phyloP scores from a whole-genome alignment of 306 rosid species.

The Cucurbita maxima region DNA sequence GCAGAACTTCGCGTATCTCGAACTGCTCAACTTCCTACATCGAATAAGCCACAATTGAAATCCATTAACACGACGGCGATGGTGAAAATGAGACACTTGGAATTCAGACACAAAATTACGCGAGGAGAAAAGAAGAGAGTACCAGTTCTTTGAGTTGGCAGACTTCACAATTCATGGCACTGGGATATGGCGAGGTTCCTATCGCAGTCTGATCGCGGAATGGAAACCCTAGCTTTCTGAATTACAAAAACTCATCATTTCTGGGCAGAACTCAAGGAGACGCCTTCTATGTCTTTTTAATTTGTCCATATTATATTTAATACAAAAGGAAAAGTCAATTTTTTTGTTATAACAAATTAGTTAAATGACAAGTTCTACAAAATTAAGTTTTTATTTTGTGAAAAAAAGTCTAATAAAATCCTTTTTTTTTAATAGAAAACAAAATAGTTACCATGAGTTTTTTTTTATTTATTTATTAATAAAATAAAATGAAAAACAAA shows the following conservation, averaged over 20 bases:
- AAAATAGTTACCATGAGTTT: too few species aligned
- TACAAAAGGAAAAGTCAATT: too few species aligned
- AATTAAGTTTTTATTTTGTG: too few species aligned
- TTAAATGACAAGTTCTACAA: too few species aligned
- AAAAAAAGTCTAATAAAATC: too few species aligned
- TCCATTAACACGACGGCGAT: neutral
- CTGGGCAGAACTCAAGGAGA: neutral
- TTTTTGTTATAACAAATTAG: too few species aligned
- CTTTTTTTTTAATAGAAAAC: too few species aligned
- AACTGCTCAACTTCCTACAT: slow-evolving; percentile 73
- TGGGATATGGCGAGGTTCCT: neutral
- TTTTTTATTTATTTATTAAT: too few species aligned
- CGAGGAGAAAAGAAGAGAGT: neutral
- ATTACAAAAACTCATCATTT: neutral
- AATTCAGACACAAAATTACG: neutral
- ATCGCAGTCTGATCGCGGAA: neutral
- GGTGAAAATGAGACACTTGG: neutral
- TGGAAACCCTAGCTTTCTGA: neutral
- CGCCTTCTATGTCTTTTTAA: neutral
- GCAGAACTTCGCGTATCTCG: slow-evolving; percentile 84
- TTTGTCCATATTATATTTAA: neutral
- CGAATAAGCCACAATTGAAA: neutral
- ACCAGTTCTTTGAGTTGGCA: slow-evolving; percentile 90
- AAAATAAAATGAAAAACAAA: too few species aligned
- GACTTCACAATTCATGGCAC: slow-evolving; percentile 79